Evolutionary conservation across 805 yeast species (phyloP).

Genomic region (Ogataea populi-albae): DNA sequence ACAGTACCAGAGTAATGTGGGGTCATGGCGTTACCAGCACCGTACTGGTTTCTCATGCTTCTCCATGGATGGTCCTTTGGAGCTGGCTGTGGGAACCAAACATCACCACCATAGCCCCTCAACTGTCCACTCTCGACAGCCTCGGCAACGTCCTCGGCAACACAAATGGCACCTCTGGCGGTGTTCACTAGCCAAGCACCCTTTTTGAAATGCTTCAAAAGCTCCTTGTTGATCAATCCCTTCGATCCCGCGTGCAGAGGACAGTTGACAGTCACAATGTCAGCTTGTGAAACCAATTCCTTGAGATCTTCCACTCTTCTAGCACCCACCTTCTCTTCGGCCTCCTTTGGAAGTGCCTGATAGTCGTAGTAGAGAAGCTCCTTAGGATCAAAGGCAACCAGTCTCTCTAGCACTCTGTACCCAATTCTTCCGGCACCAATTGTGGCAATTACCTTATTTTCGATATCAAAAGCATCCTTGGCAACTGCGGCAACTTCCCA

Average conservation of each 20-base stretch:
- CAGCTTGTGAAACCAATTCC: constrained; percentile 65
- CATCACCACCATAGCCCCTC: constrained; percentile 83
- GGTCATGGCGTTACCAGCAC: constrained; percentile 82
- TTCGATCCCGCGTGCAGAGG: constrained; percentile 70
- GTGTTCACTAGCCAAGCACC: constrained; percentile 76
- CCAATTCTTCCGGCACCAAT: constrained; percentile 85
- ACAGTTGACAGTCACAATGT: constrained; percentile 72
- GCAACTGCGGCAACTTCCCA: constrained; percentile 82
- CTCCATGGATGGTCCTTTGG: constrained; percentile 79
- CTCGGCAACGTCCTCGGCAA: constrained; percentile 69
- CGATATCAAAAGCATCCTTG: constrained; percentile 70
- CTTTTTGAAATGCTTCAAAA: constrained; percentile 65
- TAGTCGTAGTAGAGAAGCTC: constrained; percentile 73
- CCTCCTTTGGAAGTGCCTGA: constrained; percentile 59
- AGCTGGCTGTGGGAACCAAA: constrained; percentile 84
- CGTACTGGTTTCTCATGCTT: constrained; percentile 57
- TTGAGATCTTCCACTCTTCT: constrained; percentile 58
- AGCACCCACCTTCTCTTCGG: constrained; percentile 57
- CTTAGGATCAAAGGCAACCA: constrained; percentile 70
- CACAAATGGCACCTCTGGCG: constrained; percentile 79
- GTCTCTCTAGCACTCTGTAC: constrained; percentile 67
- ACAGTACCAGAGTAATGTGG: constrained; percentile 81
- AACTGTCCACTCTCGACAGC: constrained; percentile 68
- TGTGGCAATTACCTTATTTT: constrained; percentile 73
- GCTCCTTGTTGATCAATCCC: constrained; percentile 65